Evolutionary conservation across 371 early-diverging fungal species (phyloP).

Genomic region (Mortierella sp.): DNA sequence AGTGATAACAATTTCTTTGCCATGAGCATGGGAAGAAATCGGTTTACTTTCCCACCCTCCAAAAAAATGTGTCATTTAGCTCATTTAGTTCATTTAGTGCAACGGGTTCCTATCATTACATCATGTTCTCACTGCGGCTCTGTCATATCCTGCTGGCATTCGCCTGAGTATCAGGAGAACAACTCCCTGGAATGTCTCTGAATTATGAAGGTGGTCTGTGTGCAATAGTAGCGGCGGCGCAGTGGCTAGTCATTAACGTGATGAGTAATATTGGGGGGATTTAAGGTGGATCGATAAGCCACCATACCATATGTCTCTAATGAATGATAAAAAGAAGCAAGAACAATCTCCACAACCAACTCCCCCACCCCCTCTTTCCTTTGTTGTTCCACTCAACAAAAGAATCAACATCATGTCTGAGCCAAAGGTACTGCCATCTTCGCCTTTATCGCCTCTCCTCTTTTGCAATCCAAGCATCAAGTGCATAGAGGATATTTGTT

Average conservation of each 20-base stretch:
- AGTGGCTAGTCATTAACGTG: slow-evolving; percentile 16
- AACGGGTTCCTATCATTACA: background rate
- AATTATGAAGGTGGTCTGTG: slow-evolving; percentile 2
- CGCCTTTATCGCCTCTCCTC: background rate
- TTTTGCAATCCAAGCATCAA: background rate
- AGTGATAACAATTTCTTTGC: too few species aligned
- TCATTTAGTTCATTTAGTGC: background rate
- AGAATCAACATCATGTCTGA: slow-evolving; percentile 24
- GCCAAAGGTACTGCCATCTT: slow-evolving; percentile 28
- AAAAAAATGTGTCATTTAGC: background rate
- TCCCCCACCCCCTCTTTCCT: slow-evolving; percentile 4
- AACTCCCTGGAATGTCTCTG: too few species aligned
- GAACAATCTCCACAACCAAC: background rate
- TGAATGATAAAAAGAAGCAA: background rate
- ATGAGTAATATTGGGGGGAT: slow-evolving; percentile 39
- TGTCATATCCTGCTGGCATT: background rate
- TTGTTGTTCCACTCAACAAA: slow-evolving; percentile 13
- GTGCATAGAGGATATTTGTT: too few species aligned
- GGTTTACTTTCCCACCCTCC: slow-evolving; percentile 23
- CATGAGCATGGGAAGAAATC: slow-evolving; percentile 14
- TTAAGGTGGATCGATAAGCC: slow-evolving; percentile 17
- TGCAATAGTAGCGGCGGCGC: background rate
- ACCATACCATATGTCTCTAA: background rate
- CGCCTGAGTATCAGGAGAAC: background rate
- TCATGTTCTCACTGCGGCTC: background rate